Base-by-base conservation (phyloP, 331 rosid species). In the Dryas integrifolia region DNA sequence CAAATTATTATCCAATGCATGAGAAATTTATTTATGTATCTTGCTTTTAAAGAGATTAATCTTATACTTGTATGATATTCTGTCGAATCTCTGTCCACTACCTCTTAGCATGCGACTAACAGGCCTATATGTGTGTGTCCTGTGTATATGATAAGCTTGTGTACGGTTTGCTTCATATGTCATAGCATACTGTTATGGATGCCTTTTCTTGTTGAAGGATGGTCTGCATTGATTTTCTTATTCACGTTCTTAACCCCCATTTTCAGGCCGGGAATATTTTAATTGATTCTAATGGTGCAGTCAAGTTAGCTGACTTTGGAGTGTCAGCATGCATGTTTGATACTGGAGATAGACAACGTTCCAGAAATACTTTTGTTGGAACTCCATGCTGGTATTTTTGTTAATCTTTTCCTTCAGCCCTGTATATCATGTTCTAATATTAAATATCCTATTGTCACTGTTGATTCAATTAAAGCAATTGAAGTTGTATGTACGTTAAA, bases 241-340 rank as follows among this genome's bases (percentile, higher is more conserved):
- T 63, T 72, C 72, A 52, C 39, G 69, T 70, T 70, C 62, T 11
- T 60, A 67, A 69, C 80, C 62, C 70, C 10, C 74, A n/a, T 70
- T 55, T 76, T 85, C 87, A 95, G 99, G 96, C 97, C 61, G 99
- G 99, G 76, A 95, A 95, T 79, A 95, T 91, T 79, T 90, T 95
- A 79, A 73, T 95, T 76, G 96, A 95, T 82, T 80, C 86, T 76
- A 90, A 83, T 80, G 99, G 99, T 75, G 66, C 90, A 12, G 88
- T 95, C 90, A 95, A 95, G 82, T 68, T 95, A 77, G 99, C 96
- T 69, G 99, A 95, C 81, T 95, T 95, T 88, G 99, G 99, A 72
- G 99, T 95, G 79, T 89, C 99, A 30, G 97, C 97, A 7, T 88
- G 99, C 80, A 91, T 89, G 92, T 91, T 91, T 67, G 99, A 95